phyloP scores from a whole-genome alignment of 176 grass and related monocot genomes.

The Cenchrus purpureus region DNA sequence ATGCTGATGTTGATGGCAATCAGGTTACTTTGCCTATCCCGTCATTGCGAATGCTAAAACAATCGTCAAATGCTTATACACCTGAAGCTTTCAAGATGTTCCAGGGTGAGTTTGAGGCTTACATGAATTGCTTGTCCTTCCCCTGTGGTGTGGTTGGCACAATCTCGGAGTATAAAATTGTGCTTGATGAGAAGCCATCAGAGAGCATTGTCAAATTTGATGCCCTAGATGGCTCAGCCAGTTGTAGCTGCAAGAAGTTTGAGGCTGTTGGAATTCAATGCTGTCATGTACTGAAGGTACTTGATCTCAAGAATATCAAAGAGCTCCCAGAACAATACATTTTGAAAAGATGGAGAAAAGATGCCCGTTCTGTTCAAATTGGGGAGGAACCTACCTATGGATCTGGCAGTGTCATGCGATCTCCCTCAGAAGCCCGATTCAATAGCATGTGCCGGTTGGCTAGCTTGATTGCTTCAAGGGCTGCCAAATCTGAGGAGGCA shows the following conservation, averaged over 20 bases:
- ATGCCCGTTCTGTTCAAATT: constrained; percentile 57
- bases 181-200: constrained; percentile 70
- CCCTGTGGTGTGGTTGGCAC: constrained; percentile 57
- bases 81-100: constrained; percentile 85
- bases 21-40: constrained; percentile 70
- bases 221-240: constrained; percentile 69
- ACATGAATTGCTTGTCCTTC: constrained; percentile 87
- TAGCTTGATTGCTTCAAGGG: constrained; percentile 79
- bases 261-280: constrained; percentile 82
- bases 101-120: constrained; percentile 83
- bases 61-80: constrained; percentile 77
- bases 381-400: constrained; percentile 41
- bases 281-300: constrained; percentile 79
- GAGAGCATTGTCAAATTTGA: constrained; percentile 72
- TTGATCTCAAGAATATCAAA: constrained; percentile 96
- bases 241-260: constrained; percentile 85
- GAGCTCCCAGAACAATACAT: constrained; percentile 86
- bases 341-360: constrained; percentile 88
- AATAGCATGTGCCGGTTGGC: constrained; percentile 64
- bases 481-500: constrained; percentile 72
- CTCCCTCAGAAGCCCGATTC: constrained; percentile 51
- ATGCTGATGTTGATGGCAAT: constrained; percentile 61
- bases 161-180: constrained; percentile 73
- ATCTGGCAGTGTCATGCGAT: constrained; percentile 39
- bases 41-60: constrained; percentile 71